A percentile compares a stretch with the other conserved stretches of the same genome.
phyloP scores from a whole-genome alignment of 139 green algal species.

The Ulvella scutata region DNA sequence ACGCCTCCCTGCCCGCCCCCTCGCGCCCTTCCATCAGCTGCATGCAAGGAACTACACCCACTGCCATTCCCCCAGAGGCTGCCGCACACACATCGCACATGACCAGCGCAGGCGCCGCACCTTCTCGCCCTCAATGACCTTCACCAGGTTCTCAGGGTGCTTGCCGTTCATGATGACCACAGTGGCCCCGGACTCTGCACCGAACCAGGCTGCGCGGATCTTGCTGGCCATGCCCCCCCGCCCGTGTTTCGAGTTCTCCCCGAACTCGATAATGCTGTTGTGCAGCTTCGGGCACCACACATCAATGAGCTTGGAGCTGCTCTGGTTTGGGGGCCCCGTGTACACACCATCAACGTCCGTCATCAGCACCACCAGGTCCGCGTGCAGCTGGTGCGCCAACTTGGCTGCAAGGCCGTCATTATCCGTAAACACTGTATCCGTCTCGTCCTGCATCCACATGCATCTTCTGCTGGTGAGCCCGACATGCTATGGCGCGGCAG shows the following conservation, averaged over 20 bases:
- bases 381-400: slow-evolving; percentile 33
- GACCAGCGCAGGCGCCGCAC: background rate
- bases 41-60: background rate
- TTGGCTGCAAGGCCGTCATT: slow-evolving; percentile 45
- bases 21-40: background rate
- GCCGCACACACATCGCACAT: background rate
- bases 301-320: slow-evolving; percentile 27
- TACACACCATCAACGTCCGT: slow-evolving; percentile 45
- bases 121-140: slow-evolving; percentile 4
- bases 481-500: background rate
- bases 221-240: slow-evolving; percentile 43
- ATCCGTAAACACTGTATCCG: slow-evolving; percentile 30
- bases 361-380: slow-evolving; percentile 38
- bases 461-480: background rate
- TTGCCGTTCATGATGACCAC: slow-evolving; percentile 39
- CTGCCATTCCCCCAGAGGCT: no score
- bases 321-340: slow-evolving; percentile 22
- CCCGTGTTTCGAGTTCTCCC: slow-evolving; percentile 21
- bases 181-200: slow-evolving; percentile 20
- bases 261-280: slow-evolving; percentile 24
- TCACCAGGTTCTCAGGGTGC: slow-evolving; percentile 12
- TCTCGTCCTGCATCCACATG: background rate
- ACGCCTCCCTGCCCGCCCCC: no score
- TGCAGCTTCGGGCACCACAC: slow-evolving; percentile 26
- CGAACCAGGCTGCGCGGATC: slow-evolving; percentile 32